Evolutionary conservation across 2,329 filamentous ascomycete species (phyloP), one percentile per base, ranked within the genome.

Genomic region (Aplosporella prunicola): DNA sequence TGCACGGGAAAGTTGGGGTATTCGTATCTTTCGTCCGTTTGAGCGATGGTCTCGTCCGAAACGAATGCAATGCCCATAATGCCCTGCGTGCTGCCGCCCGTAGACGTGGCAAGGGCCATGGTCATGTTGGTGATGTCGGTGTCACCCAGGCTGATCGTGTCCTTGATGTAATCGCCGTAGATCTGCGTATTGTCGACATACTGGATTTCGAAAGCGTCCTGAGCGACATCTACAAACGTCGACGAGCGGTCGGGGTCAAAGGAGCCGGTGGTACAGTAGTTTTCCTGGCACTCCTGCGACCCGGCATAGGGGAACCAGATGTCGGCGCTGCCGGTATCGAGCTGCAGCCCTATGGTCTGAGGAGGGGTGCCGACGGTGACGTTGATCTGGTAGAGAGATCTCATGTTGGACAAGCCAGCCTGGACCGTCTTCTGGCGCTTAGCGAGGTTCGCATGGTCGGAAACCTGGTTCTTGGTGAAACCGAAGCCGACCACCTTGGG

Each of bases 1-100:
- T 73, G 73, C 27, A 72, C 69, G 2, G 82, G 82, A 5, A 88
- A 64, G 54, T 87, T 88, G 28, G 74, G 59, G 58, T 88, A 88
- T 1, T 35, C 1, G 5, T 16, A 20, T 35, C 35, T 9, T 14
- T 9, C 7, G 15, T 18, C 22, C n/a, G 11, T n/a, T 20, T 35
- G 20, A 6, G 22, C 31, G 15, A 40, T 18, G 2, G 31, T 31
- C 27, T 40, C 38, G 22, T 31, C 32, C 5, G 28, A 26, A 2
- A 26, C 14, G n/a, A 30, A 40, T 28, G 32, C 38, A 11, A 40
- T 33, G n/a, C 38, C 38, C 38, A 40, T 35, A 16, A 40, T 32
- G 5, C 38, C 38, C 15, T 35, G 20, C 3, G 32, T 30, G 5
- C 25, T 34, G 20, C 26, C 11, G 20, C 18, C 24, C 25, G 37